These are phyloP conservation scores for Zelonia costaricensis DNA, from an alignment of 208 protist genomes.

Conservation along the genomic window DNA sequence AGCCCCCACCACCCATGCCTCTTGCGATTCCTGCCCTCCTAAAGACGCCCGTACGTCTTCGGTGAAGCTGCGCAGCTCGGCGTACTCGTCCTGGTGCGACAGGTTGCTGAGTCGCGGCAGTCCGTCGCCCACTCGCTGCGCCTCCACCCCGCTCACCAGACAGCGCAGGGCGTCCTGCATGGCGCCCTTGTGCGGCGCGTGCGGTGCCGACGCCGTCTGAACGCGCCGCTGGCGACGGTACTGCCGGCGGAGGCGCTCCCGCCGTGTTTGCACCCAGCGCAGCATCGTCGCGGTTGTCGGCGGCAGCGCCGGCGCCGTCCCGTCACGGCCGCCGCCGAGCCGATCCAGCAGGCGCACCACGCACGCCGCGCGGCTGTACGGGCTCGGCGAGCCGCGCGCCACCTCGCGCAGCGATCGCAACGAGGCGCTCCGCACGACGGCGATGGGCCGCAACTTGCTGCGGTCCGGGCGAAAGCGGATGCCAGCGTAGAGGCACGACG, in stretches of 20 bases:
- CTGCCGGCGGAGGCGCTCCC: background rate
- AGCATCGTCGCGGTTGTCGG: slow-evolving; percentile 1
- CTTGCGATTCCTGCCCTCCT: background rate
- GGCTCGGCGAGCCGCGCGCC: slow-evolving; percentile 22
- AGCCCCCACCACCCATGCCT: background rate
- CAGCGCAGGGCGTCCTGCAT: slow-evolving; percentile 53
- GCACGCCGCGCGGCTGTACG: slow-evolving; percentile 4
- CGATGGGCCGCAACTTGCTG: slow-evolving; percentile 76
- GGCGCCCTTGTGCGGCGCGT: slow-evolving; percentile 20
- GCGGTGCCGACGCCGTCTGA: background rate
- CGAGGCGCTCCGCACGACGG: slow-evolving; percentile 36
- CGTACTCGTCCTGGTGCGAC: slow-evolving; percentile 62
- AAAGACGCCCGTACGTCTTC: slow-evolving; percentile 28
- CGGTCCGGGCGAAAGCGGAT: slow-evolving; percentile 61
- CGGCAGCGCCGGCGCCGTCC: background rate
- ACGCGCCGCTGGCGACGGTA: background rate
- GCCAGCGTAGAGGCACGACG: slow-evolving; percentile 46
- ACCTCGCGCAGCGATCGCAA: slow-evolving; percentile 21
- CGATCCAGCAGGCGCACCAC: slow-evolving; percentile 3
- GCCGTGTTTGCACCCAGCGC: background rate
- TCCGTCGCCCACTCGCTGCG: slow-evolving; percentile 28
- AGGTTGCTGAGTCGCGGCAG: slow-evolving; percentile 38
- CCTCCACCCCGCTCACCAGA: slow-evolving; percentile 49
- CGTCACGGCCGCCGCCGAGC: background rate
- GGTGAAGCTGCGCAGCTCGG: slow-evolving; percentile 65